Base-by-base conservation (phyloP, 768 basidiomycete genomes). In the Tubosaeta sp. region DNA sequence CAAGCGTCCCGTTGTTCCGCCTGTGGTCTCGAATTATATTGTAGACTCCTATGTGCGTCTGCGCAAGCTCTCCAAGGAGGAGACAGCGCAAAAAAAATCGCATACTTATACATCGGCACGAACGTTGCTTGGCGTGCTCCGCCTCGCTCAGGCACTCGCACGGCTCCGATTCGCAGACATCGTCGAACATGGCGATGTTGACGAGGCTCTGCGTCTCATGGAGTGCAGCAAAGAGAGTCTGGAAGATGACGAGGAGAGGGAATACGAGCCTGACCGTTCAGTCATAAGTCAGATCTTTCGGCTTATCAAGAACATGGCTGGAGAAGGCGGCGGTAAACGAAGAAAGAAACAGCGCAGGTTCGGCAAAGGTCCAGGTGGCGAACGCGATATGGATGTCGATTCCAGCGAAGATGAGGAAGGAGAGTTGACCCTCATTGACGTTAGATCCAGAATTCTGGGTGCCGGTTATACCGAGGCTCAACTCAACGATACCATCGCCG, bases 201-300 rank as follows among this genome's bases (percentile, higher is more conserved):
- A 98, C 63, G 96, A 98, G 70, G 96, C 96, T 2, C 75, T 99
- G 55, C 84, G 96, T 34, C 74, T 99, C 54, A 98, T 99, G 94
- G 92, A 94, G 52, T 92, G 90, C 59, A 92, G 89, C 72, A 99
- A 98, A 69, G 88, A 90, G 63, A 91, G 86, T 62, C 72, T 99
- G 59, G 76, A 83, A 48, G 90, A 94, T 40, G 90, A 91, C 11
- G 80, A 82, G 18, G 86, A 87, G 38, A 76, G 77, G 39, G 86
- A 83, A 30, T 71, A 73, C 25, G 86, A 87, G 30, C 75, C 76
- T 4, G 95, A 99, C 64, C 80, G 82, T 57, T 91, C 94, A 19
- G 76, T 80, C 45, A 76, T 83, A 52, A 90, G 86, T 66, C 84
- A 89, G 70, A 90, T 98, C 66, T 94, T 87, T 72, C 78, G 94